Base-by-base conservation (phyloP, 352 stramenopile species). In the Globisporangium canariense region DNA sequence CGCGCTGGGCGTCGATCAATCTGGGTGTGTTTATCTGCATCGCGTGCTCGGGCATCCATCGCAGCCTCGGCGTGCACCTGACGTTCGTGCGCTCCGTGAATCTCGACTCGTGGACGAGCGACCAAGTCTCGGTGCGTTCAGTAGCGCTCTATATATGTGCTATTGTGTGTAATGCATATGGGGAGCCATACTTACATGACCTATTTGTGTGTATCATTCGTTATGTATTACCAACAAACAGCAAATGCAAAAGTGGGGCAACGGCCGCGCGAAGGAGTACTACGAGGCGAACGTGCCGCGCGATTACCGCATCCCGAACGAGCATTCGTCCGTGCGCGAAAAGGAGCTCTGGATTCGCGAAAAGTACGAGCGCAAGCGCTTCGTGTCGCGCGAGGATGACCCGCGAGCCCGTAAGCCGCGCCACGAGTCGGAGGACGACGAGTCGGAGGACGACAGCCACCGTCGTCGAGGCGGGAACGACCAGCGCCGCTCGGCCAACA, bases 1-100 rank as follows among this genome's bases (percentile, higher is more conserved):
- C 94, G 32, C 91, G 89, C 56, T 98, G 94, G 94, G 93, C 91
- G 36, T 96, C 86, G 32, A 96, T 97, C 66, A 98, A 97, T 76
- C 73, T 98, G 18, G 94, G 94, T 34, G 90, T 98, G 22, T 98
- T 98, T 74, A 93, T 98, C 65, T 98, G 94, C 78, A 97, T 97
- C 68, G 81, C 89, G 53, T 98, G 94, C 75, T 95, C 90, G 16
- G 94, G 92, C 34, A 96, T 98, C 69, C 94, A 98, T 69, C 88
- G 94, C 62, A 94, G 86, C 51, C 77, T 98, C 56, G 94, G 94
- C 60, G 90, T 97, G 34, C 94, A 98, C 71, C 68, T 98, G 40
- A 97, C 89, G 18, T 96, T 98, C 63, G 94, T 98, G 64, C 87
- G 93, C 32, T 97, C 86, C 38, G 88, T 96, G 16, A 96, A 97